Evolutionary conservation across 352 stramenopile species (phyloP), one percentile per base, ranked within the genome.

Genomic region (Hyaloperonospora arabidopsidis): DNA sequence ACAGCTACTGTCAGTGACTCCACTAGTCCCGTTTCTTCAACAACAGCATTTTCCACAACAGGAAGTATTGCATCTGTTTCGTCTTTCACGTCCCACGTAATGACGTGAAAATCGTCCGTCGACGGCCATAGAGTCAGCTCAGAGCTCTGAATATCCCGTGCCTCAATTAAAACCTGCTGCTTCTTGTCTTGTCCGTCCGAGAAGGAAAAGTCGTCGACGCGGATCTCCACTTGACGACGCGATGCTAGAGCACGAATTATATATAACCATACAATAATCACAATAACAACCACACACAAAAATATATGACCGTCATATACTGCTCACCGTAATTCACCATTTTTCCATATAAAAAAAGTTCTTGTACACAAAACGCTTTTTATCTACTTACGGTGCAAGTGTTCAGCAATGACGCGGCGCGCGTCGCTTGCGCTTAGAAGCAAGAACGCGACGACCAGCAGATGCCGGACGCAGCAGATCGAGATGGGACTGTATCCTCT

Each of bases 141-240:
- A 1, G 72, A 83, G 40, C 69, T 65, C 52, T 76, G 75, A 54
- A 86, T 79, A 45, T 88, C 78, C 13, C 66, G 69, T 7, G 65
- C 67, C 46, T 86, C 70, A 28, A 88, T 79, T 12, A 64, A 69
- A 22, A 88, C 57, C 34, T 67, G 54, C 22, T 19, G 44, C 34
- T 68, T 63, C 12, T 69, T 67, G 18, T 77, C 63, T 18, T 69
- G 55, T 52, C 75, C 71, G 11, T 85, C 78, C 23, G 76, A 76
- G 55, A 86, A 89, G 10, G 70, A 83, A 29, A 73, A 89, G 49
- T 85, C 74, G 40, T 86, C 72, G 12, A 83, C 73, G n/a, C 59
- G 67, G 52, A 89, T 84, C 62, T 86, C 72, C 23, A 84, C 63
- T 25, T 67, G 55, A 23, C 53, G 46, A 45, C 64, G 62, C 14